Conservation (phyloP, 1,284 basidiomycete species). For the Sporisorium iseilematis-ciliati region DNA sequence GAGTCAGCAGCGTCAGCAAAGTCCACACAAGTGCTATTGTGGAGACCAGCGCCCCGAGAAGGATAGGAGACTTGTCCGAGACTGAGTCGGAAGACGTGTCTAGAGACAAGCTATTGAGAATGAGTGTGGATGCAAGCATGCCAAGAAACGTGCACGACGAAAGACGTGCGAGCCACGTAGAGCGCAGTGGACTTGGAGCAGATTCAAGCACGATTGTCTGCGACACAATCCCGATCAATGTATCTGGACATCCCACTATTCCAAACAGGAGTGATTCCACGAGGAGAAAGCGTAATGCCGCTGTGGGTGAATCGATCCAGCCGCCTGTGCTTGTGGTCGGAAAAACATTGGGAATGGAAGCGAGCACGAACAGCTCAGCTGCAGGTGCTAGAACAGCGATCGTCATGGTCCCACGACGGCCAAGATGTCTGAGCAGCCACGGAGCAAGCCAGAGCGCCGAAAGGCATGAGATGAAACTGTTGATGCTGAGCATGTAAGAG, state of each 20-base stretch:
- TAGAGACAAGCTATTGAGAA: neutral
- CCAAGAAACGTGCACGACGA: constrained; percentile 3
- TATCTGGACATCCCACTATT: constrained; percentile 4
- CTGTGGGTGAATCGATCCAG: constrained; percentile 5
- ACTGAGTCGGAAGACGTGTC: constrained; percentile 2
- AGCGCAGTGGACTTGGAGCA: neutral
- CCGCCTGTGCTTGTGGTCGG: too few relatives aligned
- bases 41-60: neutral
- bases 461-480: constrained; percentile 4
- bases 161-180: constrained; percentile 9
- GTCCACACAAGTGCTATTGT: neutral
- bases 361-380: neutral
- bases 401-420: neutral
- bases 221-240: constrained; percentile 3
- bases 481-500: constrained; percentile 14
- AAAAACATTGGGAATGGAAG: neutral
- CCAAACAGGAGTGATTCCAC: constrained; percentile 5
- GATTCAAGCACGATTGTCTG: constrained; percentile 4
- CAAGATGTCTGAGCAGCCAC: neutral
- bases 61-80: constrained; percentile 4
- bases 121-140: constrained; percentile 4
- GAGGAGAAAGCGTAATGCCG: constrained; percentile 1
- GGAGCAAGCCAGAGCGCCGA: constrained; percentile 3
- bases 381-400: constrained; percentile 4
- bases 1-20: neutral